Evolutionary conservation across 129 eudicot species (phyloP).

Genomic region (Arctium minus): DNA sequence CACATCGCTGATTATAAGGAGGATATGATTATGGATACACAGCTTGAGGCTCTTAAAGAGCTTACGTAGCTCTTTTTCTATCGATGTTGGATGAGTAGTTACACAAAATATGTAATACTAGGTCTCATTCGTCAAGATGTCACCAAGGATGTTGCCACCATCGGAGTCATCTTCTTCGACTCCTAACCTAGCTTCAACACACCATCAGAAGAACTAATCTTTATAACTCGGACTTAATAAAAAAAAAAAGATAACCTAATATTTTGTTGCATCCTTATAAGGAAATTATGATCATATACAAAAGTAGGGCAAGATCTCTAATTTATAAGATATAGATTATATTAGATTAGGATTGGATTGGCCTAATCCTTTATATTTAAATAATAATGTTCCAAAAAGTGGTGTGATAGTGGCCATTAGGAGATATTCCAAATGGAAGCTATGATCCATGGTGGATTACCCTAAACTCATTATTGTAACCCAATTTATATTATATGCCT

Average conservation of each 20-base stretch:
- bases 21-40: too few relatives aligned
- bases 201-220: too few relatives aligned
- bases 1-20: too few relatives aligned
- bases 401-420: conserved; percentile 16
- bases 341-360: background rate
- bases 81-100: too few relatives aligned
- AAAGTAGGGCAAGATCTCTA: background rate
- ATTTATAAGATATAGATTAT: background rate
- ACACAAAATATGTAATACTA: too few relatives aligned
- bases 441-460: conserved; percentile 1
- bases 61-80: too few relatives aligned
- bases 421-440: background rate
- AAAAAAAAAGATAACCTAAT: too few relatives aligned
- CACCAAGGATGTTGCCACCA: too few relatives aligned
- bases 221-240: background rate
- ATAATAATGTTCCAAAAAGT: conserved; percentile 2
- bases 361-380: background rate
- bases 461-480: background rate
- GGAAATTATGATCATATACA: conserved; percentile 1
- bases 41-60: too few relatives aligned
- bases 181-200: too few relatives aligned
- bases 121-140: too few relatives aligned
- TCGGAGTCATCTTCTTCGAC: too few relatives aligned
- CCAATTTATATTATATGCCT: background rate
- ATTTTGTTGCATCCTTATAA: background rate